These are phyloP conservation scores for Blastomyces percursus DNA, from an alignment of 2,329 filamentous ascomycete species.

Conservation along the genomic window DNA sequence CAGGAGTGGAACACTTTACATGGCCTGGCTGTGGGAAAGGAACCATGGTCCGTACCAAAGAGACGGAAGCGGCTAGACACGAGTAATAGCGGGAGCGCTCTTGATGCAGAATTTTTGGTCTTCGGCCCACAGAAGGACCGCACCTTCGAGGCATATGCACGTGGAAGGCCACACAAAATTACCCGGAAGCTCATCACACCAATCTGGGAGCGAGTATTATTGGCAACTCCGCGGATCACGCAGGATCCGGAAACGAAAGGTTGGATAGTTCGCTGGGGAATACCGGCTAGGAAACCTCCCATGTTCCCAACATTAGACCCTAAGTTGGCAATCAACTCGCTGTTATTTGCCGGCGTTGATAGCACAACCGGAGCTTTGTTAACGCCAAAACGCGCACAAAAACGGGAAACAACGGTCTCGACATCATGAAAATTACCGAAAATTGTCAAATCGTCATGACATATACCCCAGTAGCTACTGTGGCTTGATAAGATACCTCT, in stretches of 20 bases:
- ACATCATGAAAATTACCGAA: not conserved
- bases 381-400: not conserved
- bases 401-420: not conserved
- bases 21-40: constrained; percentile 23
- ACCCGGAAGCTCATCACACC: constrained; percentile 30
- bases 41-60: constrained; percentile 23
- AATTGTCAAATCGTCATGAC: not conserved
- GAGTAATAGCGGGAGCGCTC: constrained; percentile 6
- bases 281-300: not conserved
- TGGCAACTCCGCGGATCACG: constrained; percentile 23
- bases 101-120: constrained; percentile 23
- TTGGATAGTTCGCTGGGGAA: constrained; percentile 24
- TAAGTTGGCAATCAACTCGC: constrained; percentile 3
- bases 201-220: constrained; percentile 28
- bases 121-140: constrained; percentile 27
- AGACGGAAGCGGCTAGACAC: constrained; percentile 16
- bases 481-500: not conserved
- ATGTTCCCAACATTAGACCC: constrained; percentile 11
- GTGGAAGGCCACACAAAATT: constrained; percentile 32
- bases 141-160: constrained; percentile 25
- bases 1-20: constrained; percentile 26
- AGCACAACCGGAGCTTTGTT: constrained; percentile 6
- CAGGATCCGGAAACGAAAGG: constrained; percentile 18
- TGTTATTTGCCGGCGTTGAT: constrained; percentile 14
- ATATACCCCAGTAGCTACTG: not conserved